Evolutionary conservation across 2,329 filamentous ascomycete species (phyloP).

Genomic region (Trichoderma lentiforme): DNA sequence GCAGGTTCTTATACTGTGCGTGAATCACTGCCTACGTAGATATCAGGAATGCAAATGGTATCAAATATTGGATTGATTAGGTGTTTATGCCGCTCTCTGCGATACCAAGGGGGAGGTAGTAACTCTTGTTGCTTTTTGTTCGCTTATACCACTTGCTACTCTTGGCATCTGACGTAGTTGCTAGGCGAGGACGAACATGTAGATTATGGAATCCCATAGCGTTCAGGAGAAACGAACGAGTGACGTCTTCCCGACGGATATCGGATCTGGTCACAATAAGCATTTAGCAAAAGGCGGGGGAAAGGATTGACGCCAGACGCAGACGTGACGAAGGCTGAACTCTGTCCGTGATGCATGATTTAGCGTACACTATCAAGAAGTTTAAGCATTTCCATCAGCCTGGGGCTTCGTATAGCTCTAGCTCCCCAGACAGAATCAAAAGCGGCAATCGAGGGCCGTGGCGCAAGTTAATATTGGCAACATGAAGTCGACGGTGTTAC

Average conservation of each 20-base stretch:
- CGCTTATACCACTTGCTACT: neutral
- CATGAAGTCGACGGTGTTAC: neutral
- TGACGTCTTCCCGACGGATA: neutral
- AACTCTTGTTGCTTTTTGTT: neutral
- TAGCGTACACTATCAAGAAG: neutral
- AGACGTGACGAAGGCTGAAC: constrained; percentile 6
- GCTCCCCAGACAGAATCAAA: neutral
- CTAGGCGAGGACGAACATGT: neutral
- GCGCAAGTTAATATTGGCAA: neutral
- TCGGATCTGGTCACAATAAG: neutral
- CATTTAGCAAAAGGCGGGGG: constrained; percentile 1
- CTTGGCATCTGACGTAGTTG: neutral
- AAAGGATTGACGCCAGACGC: neutral
- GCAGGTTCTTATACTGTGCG: neutral
- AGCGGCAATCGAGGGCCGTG: neutral
- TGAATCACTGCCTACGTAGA: neutral
- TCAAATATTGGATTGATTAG: neutral
- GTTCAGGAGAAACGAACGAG: neutral
- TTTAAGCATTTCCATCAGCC: neutral
- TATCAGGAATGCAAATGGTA: neutral
- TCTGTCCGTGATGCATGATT: neutral
- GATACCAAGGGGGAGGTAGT: neutral
- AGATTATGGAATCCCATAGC: neutral
- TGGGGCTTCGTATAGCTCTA: neutral
- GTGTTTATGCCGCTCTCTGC: neutral